Conservation (phyloP, 495 filamentous ascomycete species). For the Trichocladium uniseriatum region DNA sequence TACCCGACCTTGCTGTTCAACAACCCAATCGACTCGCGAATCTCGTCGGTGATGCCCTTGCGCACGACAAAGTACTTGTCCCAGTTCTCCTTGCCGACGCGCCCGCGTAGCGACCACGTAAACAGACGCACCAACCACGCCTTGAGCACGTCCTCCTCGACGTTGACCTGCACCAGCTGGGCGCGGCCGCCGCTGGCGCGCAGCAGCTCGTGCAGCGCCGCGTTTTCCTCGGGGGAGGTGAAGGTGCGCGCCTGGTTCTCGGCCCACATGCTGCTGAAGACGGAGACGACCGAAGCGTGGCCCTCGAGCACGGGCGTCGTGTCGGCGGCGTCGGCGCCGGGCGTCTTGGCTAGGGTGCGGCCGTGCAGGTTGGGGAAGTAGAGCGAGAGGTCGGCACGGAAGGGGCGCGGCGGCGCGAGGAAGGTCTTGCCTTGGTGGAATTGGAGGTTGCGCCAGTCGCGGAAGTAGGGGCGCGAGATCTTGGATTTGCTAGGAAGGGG, state of each 20-base stretch:
- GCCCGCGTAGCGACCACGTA: slow-evolving; percentile 48
- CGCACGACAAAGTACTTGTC: slow-evolving; percentile 74
- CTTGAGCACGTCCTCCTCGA: slow-evolving; percentile 74
- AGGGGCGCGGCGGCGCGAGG: slow-evolving; percentile 63
- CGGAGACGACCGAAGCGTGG: slow-evolving; percentile 63
- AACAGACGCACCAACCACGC: slow-evolving; percentile 64
- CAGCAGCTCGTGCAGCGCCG: slow-evolving; percentile 48
- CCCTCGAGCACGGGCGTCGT: slow-evolving; percentile 65
- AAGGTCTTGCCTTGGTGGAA: slow-evolving; percentile 84
- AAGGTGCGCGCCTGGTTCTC: slow-evolving; percentile 71
- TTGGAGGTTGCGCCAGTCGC: slow-evolving; percentile 78
- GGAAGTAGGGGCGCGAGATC: slow-evolving; percentile 79
- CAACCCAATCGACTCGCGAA: slow-evolving; percentile 69
- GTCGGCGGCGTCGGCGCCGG: slow-evolving; percentile 35
- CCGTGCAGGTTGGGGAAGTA: slow-evolving; percentile 92
- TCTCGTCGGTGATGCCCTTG: slow-evolving; percentile 61
- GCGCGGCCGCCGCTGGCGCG: slow-evolving; percentile 36
- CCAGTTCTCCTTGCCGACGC: slow-evolving; percentile 52
- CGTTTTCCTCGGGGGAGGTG: slow-evolving; percentile 52
- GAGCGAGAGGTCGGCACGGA: slow-evolving; percentile 63
- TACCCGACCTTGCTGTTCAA: slow-evolving; percentile 88
- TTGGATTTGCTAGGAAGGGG: slow-evolving; percentile 36
- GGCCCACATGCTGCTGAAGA: slow-evolving; percentile 79
- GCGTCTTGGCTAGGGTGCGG: slow-evolving; percentile 50
- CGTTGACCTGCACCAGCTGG: slow-evolving; percentile 76